Evolutionary conservation across 192 early-diverging fungal species (phyloP).

Genomic region (Fimicolochytrium jonesii): DNA sequence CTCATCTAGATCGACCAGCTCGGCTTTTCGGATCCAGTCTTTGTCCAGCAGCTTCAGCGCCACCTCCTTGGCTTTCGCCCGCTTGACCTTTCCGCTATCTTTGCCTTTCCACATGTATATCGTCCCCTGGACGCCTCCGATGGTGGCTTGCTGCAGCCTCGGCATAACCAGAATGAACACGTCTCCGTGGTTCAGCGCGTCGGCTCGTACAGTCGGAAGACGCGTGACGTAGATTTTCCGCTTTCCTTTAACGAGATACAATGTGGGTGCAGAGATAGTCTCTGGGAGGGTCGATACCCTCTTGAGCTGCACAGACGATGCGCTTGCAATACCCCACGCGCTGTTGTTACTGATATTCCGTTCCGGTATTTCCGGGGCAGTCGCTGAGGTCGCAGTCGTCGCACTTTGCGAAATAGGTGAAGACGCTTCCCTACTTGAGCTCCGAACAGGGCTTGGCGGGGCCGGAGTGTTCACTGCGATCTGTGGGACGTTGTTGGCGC

Average conservation of each 20-base stretch:
- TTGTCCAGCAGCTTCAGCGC: slow-evolving; percentile 23
- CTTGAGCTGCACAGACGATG: too few relatives aligned
- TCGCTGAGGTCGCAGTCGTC: too few relatives aligned
- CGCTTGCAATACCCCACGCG: too few relatives aligned
- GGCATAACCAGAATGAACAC: slow-evolving; percentile 27
- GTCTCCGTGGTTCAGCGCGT: slow-evolving; percentile 16
- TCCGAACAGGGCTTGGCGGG: too few relatives aligned
- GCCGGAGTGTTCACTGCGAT: too few relatives aligned
- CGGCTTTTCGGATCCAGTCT: slow-evolving; percentile 33
- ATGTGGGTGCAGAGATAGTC: too few relatives aligned
- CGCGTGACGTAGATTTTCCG: slow-evolving; percentile 20
- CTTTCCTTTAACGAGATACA: slow-evolving; percentile 28
- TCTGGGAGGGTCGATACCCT: too few relatives aligned
- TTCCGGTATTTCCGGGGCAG: too few relatives aligned
- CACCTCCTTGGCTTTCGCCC: slow-evolving; percentile 28
- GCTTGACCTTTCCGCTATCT: slow-evolving; percentile 20
- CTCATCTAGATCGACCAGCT: slow-evolving; percentile 14
- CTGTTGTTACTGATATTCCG: too few relatives aligned
- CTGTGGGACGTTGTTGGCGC: too few relatives aligned
- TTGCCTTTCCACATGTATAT: slow-evolving; percentile 28
- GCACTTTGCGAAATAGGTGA: too few relatives aligned
- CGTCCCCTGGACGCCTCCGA: slow-evolving; percentile 1
- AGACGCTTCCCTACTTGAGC: too few relatives aligned
- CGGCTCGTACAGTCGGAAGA: not conserved
- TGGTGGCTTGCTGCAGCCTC: not conserved